Base-by-base conservation (phyloP, 768 basidiomycete species). In the Leccinum subgranulosum region DNA sequence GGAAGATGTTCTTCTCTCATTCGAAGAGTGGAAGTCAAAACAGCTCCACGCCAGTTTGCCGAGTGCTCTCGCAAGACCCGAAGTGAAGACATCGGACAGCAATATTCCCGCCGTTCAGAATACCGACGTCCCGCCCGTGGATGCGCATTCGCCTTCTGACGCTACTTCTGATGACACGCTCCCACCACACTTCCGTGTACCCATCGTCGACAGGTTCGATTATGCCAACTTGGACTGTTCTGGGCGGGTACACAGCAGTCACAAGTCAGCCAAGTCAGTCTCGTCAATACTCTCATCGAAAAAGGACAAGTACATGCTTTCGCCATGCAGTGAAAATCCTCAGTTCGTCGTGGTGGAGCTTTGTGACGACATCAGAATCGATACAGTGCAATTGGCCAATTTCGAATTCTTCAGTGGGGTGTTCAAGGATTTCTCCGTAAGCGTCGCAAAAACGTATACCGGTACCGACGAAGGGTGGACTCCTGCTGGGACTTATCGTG, bases 331-430 rank as follows among this genome's bases (percentile, higher is more conserved):
- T 15, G 75, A 78, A 11, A 51, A 70, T 59, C 69, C 75, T 6
- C 86, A 90, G 63, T 98, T 87, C 73, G 88, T 98, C 33, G 86
- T 97, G 33, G 88, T 98, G 47, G 97, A 99, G 73, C 84, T 98
- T 15, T 99, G 97, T 75, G 96, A 98, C 62, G 97, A 98, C 70
- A 94, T 99, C 60, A 79, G 92, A 47, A 94, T 98, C 65, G 96
- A 98, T 70, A 96, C 94, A 0, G 87, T 98, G 47, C 94, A 98
- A 70, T 76, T 99, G 17, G 95, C 94, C 57, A 96, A 98, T 68
- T 97, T 92, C 69, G 96, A 99, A 76, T 98, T 98, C 76, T 99
- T 98, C 75, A 92, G 90, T 61, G 94, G 95, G 2, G 90, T 97
- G 14, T 95, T 98, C 77, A 90, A 90, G 73, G 92, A 96, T 55